Base-by-base conservation (phyloP, 305 asterid species). In the Lippia alba region DNA sequence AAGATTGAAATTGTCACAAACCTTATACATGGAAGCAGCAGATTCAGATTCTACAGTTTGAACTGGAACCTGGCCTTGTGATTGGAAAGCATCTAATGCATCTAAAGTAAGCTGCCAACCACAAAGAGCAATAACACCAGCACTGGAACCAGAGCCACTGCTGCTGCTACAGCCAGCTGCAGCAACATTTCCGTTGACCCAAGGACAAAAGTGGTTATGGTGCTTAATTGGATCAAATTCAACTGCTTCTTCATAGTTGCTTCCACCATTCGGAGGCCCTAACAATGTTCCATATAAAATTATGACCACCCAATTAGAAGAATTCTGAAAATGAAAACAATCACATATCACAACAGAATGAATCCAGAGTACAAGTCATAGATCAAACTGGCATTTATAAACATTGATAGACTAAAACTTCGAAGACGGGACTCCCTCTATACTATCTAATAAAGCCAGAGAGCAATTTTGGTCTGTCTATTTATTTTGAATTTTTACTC, bases 121-220 rank as follows among this genome's bases (percentile, higher is more conserved):
- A 70, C 95, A 87, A 64, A 90, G 88, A 10, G 96, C 98, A 63
- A 89, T 66, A 76, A 89, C 87, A 75, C 88, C 88, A 51, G 93
- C 84, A 74, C 84, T 86, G 53, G 96, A 88, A 75, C 91, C 77
- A 63, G 98, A 92, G 73, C 96, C 88, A 45, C 89, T 79, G 66
- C 91, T 86, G 83, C 85, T 90, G 73, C 87, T 82, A 78, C 88
- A 78, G 80, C 98, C 99, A 4, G 99, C 99, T 76, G 99, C 98
- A 45, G 99, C 99, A 74, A 95, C 99, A 84, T 95, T 92, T 72
- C 99, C 99, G 67, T 95, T 92, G 72, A 95, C 98, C 99, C 99
- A 95, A 70, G 99, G 98, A 76, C 99, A 95, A 83, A 86, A 92
- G 78, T 74, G 81, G 76, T 95, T 95, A 70, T 95, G 99, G 78